Conservation (phyloP, 495 filamentous ascomycete genomes). For the Podospora bellae-mahoneyi region DNA sequence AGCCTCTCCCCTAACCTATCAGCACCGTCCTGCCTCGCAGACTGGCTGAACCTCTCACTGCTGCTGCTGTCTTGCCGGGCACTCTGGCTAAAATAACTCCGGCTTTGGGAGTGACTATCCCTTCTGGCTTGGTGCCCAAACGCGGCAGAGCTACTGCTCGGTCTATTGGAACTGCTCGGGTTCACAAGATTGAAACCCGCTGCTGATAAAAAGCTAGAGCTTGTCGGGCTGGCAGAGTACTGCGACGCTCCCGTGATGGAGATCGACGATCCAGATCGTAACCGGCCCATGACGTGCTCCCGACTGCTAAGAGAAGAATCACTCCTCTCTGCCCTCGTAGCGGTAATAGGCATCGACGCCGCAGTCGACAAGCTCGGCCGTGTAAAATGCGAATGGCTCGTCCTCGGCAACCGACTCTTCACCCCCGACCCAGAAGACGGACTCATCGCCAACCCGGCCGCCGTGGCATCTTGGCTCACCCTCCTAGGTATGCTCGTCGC, state of each 20-base stretch:
- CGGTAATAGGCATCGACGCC: neutral
- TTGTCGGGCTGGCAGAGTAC: neutral
- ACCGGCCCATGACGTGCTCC: neutral
- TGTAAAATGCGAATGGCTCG: neutral
- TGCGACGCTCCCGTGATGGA: neutral
- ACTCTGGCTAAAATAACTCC: neutral
- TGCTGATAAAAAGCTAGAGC: neutral
- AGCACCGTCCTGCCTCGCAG: neutral
- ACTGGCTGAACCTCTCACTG: neutral
- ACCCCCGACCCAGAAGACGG: neutral
- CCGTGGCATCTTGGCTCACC: constrained; percentile 26
- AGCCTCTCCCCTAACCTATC: neutral
- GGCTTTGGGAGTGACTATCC: neutral
- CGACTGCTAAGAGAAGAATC: neutral
- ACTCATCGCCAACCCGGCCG: constrained; percentile 1
- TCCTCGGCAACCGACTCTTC: constrained; percentile 2
- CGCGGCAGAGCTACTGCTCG: neutral
- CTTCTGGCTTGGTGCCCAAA: neutral
- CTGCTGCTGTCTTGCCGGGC: neutral
- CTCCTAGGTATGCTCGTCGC: constrained; percentile 41
- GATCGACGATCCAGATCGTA: constrained; percentile 2
- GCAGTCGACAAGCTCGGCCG: neutral
- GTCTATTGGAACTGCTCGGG: neutral
- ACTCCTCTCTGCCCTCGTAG: neutral
- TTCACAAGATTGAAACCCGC: neutral